A percentile compares a stretch with the other conserved stretches of the same genome.
Conservation (phyloP, 2,329 filamentous ascomycete genomes). For the Ophiostoma ulmi region DNA sequence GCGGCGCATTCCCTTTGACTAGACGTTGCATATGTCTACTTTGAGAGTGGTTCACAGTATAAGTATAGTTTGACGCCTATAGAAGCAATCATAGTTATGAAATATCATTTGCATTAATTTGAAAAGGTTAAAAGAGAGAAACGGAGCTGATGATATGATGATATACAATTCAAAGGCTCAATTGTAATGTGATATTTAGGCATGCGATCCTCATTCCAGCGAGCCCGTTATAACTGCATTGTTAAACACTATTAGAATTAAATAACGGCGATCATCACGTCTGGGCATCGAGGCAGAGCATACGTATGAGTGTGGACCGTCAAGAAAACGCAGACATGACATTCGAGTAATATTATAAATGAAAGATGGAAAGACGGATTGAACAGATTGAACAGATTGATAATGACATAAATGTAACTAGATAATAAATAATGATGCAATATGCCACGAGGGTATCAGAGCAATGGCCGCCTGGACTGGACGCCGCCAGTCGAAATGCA, state of each 20-base stretch:
- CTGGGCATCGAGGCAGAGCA: not conserved
- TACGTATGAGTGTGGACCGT: too few species aligned
- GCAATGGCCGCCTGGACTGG: constrained; percentile 29
- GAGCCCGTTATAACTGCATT: not conserved
- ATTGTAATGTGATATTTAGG: not conserved
- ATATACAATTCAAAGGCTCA: too few species aligned
- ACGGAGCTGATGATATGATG: too few species aligned
- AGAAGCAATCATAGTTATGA: not conserved
- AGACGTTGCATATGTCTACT: constrained; percentile 20
- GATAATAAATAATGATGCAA: not conserved
- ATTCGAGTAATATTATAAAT: not conserved
- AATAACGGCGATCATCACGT: not conserved
- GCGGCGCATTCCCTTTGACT: constrained; percentile 79
- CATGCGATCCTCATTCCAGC: not conserved
- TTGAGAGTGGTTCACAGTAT: not conserved
- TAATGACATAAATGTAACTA: constrained; percentile 9
- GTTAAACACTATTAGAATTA: not conserved
- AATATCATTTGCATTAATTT: not conserved
- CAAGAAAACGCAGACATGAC: too few species aligned
- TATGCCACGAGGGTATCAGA: constrained; percentile 24
- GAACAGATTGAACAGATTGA: not conserved
- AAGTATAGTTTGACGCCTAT: not conserved
- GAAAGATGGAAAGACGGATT: not conserved
- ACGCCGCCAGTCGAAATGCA: constrained; percentile 23
- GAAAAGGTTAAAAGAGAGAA: too few species aligned